Evolutionary conservation across 495 filamentous ascomycete genomes (phyloP).

Genomic region (Cairneyella variabilis): DNA sequence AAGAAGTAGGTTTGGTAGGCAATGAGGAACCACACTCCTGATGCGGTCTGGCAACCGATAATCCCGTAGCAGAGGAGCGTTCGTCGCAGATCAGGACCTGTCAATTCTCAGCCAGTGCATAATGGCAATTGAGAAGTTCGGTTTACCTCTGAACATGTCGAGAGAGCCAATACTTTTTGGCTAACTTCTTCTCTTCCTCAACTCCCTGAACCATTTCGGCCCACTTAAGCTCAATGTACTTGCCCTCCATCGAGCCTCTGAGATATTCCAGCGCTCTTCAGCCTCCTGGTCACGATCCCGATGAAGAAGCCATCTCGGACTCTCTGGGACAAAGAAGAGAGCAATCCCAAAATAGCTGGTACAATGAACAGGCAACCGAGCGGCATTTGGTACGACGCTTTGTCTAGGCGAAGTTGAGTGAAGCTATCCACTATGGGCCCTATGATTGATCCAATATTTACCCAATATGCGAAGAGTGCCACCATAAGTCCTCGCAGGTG

Average conservation of each 20-base stretch:
- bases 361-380: conserved; percentile 56
- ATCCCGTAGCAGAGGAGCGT: conserved; percentile 8
- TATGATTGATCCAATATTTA: conserved; percentile 45
- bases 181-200: conserved; percentile 34
- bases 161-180: background rate
- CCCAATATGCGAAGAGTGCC: conserved; percentile 25
- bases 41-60: conserved; percentile 9
- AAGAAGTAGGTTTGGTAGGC: conserved; percentile 63
- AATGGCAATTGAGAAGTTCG: too few species aligned
- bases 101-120: too few species aligned
- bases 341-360: conserved; percentile 47
- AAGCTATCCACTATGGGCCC: conserved; percentile 59
- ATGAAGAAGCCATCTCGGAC: conserved; percentile 56
- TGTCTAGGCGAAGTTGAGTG: conserved; percentile 41
- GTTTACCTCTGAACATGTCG: conserved; percentile 17
- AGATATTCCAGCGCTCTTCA: background rate
- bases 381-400: conserved; percentile 52
- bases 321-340: conserved; percentile 59
- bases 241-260: background rate
- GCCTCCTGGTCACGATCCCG: conserved; percentile 44
- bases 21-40: conserved; percentile 18
- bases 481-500: conserved; percentile 3
- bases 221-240: conserved; percentile 12
- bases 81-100: conserved; percentile 47
- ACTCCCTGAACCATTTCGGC: conserved; percentile 26